Evolutionary conservation across 2,329 filamentous ascomycete species (phyloP).

Genomic region (Metarhizium humberi): DNA sequence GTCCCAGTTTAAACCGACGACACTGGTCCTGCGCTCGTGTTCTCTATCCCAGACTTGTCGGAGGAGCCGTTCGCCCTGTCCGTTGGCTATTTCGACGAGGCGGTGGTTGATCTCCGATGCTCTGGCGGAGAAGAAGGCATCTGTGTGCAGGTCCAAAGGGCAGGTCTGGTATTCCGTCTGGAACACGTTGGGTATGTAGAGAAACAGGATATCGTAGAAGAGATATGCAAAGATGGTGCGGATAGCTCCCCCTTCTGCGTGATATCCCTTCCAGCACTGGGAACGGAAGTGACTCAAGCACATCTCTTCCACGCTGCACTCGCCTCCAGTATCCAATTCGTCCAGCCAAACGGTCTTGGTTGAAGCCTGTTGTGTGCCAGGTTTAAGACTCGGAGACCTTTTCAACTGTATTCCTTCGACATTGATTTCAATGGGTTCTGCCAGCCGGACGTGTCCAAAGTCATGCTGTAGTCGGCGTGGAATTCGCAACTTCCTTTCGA

Average conservation of each 20-base stretch:
- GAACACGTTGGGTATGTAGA: constrained; percentile 93
- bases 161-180: constrained; percentile 93
- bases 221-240: constrained; percentile 87
- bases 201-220: constrained; percentile 87
- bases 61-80: constrained; percentile 59
- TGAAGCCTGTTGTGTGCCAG: constrained; percentile 32
- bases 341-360: constrained; percentile 86
- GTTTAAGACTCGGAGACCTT: constrained; percentile 38
- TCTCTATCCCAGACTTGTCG: constrained; percentile 59
- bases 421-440: constrained; percentile 64
- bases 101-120: constrained; percentile 82
- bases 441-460: constrained; percentile 76
- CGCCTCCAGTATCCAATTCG: constrained; percentile 54
- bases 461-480: constrained; percentile 84
- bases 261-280: constrained; percentile 88
- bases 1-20: constrained; percentile 88
- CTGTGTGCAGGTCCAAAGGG: constrained; percentile 84
- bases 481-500: constrained; percentile 76
- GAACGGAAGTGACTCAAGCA: constrained; percentile 78
- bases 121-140: constrained; percentile 82
- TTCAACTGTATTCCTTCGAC: constrained; percentile 73
- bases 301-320: constrained; percentile 90
- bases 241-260: constrained; percentile 83
- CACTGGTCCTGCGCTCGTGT: constrained; percentile 63
- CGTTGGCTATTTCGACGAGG: constrained; percentile 80